A percentile compares a stretch with the other conserved stretches of the same genome.
Evolutionary conservation across 345 rosid species (phyloP).

Genomic region (Euclidium syriacum): DNA sequence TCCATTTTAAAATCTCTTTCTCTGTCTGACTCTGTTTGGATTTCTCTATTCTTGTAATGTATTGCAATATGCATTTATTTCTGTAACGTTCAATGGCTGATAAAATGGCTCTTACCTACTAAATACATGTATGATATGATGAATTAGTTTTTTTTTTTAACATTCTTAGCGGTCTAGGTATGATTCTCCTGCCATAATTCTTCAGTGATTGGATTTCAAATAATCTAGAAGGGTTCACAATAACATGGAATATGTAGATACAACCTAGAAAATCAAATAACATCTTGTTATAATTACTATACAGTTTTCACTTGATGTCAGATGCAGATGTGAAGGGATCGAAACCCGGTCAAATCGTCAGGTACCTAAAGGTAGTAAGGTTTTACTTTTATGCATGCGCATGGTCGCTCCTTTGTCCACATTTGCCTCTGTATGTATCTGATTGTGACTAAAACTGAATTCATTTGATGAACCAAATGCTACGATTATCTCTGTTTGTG

Average conservation of each 20-base stretch:
- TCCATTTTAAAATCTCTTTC: no score
- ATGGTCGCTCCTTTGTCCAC: background rate
- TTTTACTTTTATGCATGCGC: background rate
- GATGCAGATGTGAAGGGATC: conserved; percentile 16
- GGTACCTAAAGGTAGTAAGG: background rate
- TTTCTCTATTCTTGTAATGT: no score
- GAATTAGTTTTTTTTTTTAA: background rate
- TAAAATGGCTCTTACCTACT: background rate
- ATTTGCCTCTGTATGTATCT: conserved; percentile 20
- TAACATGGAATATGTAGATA: background rate
- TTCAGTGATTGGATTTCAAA: no score
- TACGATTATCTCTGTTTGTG: conserved; percentile 1
- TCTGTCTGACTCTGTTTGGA: no score
- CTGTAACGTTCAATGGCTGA: no score
- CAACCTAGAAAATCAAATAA: background rate
- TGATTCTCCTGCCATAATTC: background rate
- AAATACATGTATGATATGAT: background rate
- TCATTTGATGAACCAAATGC: conserved; percentile 3
- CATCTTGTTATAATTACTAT: background rate
- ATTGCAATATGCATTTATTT: no score
- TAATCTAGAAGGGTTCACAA: no score
- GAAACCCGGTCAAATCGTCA: background rate
- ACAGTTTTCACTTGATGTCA: background rate
- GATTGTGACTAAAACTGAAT: conserved; percentile 5
- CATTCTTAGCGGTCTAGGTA: background rate